Evolutionary conservation across 1,139 yeast species (phyloP), one percentile per base, ranked within the genome.

Genomic region (Blastobotrys elegans): DNA sequence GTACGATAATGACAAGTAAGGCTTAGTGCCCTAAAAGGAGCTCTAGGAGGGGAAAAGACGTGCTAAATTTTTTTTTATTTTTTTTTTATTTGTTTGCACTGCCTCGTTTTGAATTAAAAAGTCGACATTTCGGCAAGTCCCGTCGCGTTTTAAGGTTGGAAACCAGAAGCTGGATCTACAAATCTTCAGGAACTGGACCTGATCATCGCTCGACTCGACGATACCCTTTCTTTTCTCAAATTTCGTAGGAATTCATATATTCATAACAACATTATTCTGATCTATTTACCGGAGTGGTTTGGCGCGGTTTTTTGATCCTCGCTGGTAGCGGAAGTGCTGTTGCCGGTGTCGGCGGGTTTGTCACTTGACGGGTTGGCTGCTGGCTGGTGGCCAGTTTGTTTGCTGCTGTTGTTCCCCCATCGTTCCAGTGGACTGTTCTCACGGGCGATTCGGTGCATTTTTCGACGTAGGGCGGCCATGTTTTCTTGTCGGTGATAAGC

Each of bases 391-490:
- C 13, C 30, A 26, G 11, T 26, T 8, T 8, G 13, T 26, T 26
- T 26, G 30, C 30, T 26, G 30, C 8, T 26, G 13, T 24, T 24
- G 5, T 24, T 24, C 8, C 27, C 27, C 27, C 27, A 24, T 24
- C 27, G 27, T 10, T 30, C 17, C 17, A 30, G 17, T 5, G 37
- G 22, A 18, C 22, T 33, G 21, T 16, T 4, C n/a, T 33, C 37
- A 5, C 40, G 27, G 17, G 40, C 40, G 7, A 36, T n/a, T 16
- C 29, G 14, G 29, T 36, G 40, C 40, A 36, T 36, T 22, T 22
- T 13, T 21, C 27, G 29, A 20, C 40, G 27, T 36, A 36, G 18
- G 11, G 40, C 40, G 16, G 40, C 40, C 40, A 36, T 36, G 10
- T 21, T 18, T 24, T 24, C 8, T 24, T 24, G 27, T 24, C 10